These are phyloP conservation scores for Auriscalpium microsporum DNA, from an alignment of 768 basidiomycete genomes.

Conservation along the genomic window DNA sequence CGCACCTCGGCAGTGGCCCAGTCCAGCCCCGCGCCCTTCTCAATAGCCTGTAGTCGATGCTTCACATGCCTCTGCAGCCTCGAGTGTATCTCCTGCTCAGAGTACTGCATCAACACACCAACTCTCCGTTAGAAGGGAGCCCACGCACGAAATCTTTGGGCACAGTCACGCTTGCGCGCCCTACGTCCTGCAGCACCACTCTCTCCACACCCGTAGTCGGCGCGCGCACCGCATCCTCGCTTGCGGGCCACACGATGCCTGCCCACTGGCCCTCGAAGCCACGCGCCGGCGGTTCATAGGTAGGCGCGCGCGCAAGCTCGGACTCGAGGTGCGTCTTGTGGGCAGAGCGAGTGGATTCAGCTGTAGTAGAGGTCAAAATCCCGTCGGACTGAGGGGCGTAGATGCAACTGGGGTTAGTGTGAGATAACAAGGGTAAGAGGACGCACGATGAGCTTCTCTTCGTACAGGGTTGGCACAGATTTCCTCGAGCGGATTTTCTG, in stretches of 20 bases:
- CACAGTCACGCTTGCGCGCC: slow-evolving; percentile 56
- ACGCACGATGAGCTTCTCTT: slow-evolving; percentile 66
- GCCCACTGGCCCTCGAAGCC: slow-evolving; percentile 65
- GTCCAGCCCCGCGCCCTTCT: slow-evolving; percentile 66
- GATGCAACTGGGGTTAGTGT: not conserved
- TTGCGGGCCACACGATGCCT: slow-evolving; percentile 50
- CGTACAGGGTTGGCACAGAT: slow-evolving; percentile 77
- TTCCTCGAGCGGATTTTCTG: slow-evolving; percentile 69
- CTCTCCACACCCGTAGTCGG: slow-evolving; percentile 63
- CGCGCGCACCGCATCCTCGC: slow-evolving; percentile 37
- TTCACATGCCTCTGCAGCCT: slow-evolving; percentile 75
- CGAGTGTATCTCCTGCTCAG: slow-evolving; percentile 64
- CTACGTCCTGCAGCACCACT: slow-evolving; percentile 47
- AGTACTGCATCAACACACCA: not conserved
- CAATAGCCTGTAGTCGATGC: slow-evolving; percentile 60
- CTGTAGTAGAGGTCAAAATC: slow-evolving; percentile 41
- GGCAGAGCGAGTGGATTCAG: slow-evolving; percentile 40
- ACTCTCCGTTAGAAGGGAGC: not conserved
- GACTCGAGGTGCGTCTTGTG: slow-evolving; percentile 60
- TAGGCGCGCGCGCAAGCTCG: slow-evolving; percentile 42
- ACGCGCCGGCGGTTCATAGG: slow-evolving; percentile 41
- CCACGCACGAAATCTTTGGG: slow-evolving; percentile 56
- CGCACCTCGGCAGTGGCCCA: slow-evolving; percentile 85
- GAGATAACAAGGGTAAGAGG: not conserved
- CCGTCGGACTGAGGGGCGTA: slow-evolving; percentile 29